These are phyloP conservation scores for Anthracocystis panici-leucophaei DNA, from an alignment of 1,284 basidiomycete genomes.

Conservation along the genomic window DNA sequence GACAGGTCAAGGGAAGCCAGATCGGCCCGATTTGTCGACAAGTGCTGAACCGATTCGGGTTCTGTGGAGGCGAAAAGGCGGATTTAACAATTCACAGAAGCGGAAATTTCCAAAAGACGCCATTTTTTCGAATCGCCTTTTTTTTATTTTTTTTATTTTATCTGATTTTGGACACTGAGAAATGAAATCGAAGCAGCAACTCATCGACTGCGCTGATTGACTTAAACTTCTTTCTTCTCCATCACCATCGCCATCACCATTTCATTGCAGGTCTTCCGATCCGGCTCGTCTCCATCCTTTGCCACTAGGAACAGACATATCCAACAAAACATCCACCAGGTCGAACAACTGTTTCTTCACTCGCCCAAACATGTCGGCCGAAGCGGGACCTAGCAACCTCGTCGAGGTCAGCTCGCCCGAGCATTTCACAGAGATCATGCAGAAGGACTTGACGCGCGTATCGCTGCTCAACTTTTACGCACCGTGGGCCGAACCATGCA, in stretches of 20 bases:
- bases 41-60: background rate
- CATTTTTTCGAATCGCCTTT: conserved; percentile 9
- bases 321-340: background rate
- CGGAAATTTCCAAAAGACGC: conserved; percentile 3
- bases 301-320: background rate
- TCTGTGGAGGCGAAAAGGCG: background rate
- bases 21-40: background rate
- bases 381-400: conserved; percentile 50
- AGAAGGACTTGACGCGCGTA: conserved; percentile 63
- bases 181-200: too few relatives aligned
- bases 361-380: conserved; percentile 19
- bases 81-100: background rate
- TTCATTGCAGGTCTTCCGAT: background rate
- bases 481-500: conserved; percentile 68
- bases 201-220: background rate
- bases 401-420: conserved; percentile 67
- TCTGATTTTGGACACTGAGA: conserved; percentile 20
- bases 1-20: background rate
- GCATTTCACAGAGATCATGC: conserved; percentile 62
- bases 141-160: too few relatives aligned
- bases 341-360: background rate
- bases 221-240: background rate
- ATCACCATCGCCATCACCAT: conserved; percentile 3
- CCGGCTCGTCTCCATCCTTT: background rate
- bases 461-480: conserved; percentile 69